Evolutionary conservation across 2,329 filamentous ascomycete species (phyloP), one percentile per base, ranked within the genome.

Genomic region (Cladophialophora carrionii): DNA sequence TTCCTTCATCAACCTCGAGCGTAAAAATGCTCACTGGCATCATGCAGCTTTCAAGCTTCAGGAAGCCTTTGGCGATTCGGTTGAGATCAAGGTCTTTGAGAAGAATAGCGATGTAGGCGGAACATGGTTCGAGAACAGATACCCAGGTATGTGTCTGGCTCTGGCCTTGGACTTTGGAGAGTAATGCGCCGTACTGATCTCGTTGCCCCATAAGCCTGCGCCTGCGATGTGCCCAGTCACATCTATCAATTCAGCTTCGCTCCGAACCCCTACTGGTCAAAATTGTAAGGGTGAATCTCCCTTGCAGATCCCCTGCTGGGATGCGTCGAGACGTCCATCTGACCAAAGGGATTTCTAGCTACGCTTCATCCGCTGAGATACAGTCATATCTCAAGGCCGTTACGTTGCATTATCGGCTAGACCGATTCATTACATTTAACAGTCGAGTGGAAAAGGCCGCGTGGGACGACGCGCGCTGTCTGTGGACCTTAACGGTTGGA

Each of bases 1-100:
- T 17, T 41, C 12, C 34, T 41, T 37, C 34, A 37, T 37, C 34
- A 37, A 4, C 17, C 34, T 17, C 14, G 14, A 17, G 34, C 12
- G 14, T 2, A 41, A 41, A 41, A 2, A 2, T 41, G 14, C 34
- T 41, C 34, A 41, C 34, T 17, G 2, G 34, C 4, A 51, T 51
- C 5, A 29, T 51, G 20, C 48, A 51, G 48, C 48, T 12, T 51
- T 24, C 48, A 51, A 51, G 26, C 48, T 51, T n/a, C 48, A 51
- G 26, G 48, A 51, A 51, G 48, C 48, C 9, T 51, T 51, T 51
- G 48, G 48, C 20, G 48, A 51, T 12, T 51, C 48, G 12, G 26
- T 51, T n/a, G 74, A 76, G 6, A 72, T 77, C 46, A 72, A 10
- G 26, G 26, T 51, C 48, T 51, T 51, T 24, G 48, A 61, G 32